Percentiles rank a stretch among this genome's conserved stretches.
These are phyloP conservation scores for Penicillium janthinellum DNA, from an alignment of 2,329 filamentous ascomycete genomes.

Conservation along the genomic window DNA sequence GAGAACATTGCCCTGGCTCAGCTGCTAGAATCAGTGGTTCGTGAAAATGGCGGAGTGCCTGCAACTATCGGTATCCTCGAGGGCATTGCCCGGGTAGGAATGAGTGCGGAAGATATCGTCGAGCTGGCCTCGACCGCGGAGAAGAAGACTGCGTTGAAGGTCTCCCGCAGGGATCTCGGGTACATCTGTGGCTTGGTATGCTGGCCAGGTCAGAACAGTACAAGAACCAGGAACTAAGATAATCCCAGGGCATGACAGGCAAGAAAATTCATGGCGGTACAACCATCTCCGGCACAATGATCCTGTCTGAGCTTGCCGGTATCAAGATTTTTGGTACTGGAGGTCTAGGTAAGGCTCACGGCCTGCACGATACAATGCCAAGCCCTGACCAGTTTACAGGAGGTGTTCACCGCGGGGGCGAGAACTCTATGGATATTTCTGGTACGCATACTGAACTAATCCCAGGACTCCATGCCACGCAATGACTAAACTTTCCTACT, in stretches of 20 bases:
- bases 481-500: slow-evolving; percentile 1
- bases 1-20: slow-evolving; percentile 75
- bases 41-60: slow-evolving; percentile 77
- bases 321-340: slow-evolving; percentile 94
- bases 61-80: slow-evolving; percentile 88
- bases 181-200: slow-evolving; percentile 76
- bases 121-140: slow-evolving; percentile 67
- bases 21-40: slow-evolving; percentile 77
- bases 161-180: slow-evolving; percentile 83
- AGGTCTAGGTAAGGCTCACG: slow-evolving; percentile 62
- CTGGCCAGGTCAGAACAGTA: neutral
- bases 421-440: slow-evolving; percentile 87
- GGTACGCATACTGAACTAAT: slow-evolving; percentile 28
- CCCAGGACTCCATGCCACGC: neutral
- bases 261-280: slow-evolving; percentile 81
- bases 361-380: too few relatives aligned
- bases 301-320: slow-evolving; percentile 81
- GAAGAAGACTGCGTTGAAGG: slow-evolving; percentile 71
- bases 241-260: slow-evolving; percentile 61
- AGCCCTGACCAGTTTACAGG: slow-evolving; percentile 44
- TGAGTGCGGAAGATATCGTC: slow-evolving; percentile 70
- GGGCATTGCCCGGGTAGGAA: slow-evolving; percentile 78
- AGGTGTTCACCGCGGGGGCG: slow-evolving; percentile 87
- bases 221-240: slow-evolving; percentile 7
- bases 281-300: slow-evolving; percentile 90